Evolutionary conservation across 2,329 filamentous ascomycete species (phyloP), one percentile per base, ranked within the genome.

Genomic region (Fonsecaea pedrosoi): DNA sequence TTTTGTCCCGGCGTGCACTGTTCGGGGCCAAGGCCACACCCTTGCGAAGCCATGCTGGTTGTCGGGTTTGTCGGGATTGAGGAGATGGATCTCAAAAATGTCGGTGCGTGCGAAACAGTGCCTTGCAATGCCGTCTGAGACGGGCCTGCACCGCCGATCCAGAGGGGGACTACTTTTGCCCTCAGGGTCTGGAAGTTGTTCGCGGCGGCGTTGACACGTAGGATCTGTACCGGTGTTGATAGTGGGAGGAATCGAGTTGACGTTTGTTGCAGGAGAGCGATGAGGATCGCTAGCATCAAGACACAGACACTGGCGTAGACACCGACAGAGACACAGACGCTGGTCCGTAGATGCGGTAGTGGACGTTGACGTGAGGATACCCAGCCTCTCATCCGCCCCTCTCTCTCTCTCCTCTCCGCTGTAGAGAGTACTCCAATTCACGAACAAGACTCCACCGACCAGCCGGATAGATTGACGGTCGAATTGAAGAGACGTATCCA

Each of bases 231-330:
- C 7, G 59, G 45, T 21, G 59, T 40, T 1, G 45, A 61, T 3
- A 3, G 25, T 25, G 2, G 25, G 25, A 25, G 25, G 3, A 25
- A 25, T 25, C 25, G 25, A 25, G 25, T 25, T 25, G 25, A 25
- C 25, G 25, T 25, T 25, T 25, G 25, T 25, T 25, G 25, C 25
- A 25, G 25, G 2, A 61, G 21, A 30, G 50, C 60, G 32, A 62
- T 37, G n/a, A 53, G 53, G n/a, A 62, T 55, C 38, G 40, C 61
- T 48, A 64, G 54, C 61, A 64, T 64, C 53, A 64, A 57, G 32
- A 53, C 38, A 35, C 38, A 18, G n/a, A 37, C 8, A n/a, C 13
- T n/a, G 15, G 18, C 2, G 25, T 25, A 25, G 25, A 21, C n/a
- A n/a, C n/a, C n/a, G n/a, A n/a, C 21, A 21, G 21, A 21, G 21